These are phyloP conservation scores for Solanum hybrid DNA, from an alignment of 305 asterid genomes.

Conservation along the genomic window DNA sequence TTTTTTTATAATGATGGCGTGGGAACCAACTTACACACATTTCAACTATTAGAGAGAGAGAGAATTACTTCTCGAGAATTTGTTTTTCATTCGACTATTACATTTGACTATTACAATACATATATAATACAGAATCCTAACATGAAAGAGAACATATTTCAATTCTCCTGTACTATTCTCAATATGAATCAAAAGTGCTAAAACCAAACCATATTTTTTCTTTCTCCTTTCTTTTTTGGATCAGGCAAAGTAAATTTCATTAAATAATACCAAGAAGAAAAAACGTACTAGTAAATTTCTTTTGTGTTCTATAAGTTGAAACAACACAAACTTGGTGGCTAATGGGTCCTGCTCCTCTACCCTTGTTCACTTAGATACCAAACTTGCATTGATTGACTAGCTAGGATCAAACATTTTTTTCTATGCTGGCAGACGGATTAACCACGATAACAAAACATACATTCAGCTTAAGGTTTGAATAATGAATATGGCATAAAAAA, in stretches of 20 bases:
- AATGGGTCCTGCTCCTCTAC: not conserved
- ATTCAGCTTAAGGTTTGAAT: not conserved
- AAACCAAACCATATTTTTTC: not conserved
- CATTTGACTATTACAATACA: not conserved
- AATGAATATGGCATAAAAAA: too few relatives aligned
- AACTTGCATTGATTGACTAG: not conserved
- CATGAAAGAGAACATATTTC: not conserved
- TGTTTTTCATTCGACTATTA: not conserved
- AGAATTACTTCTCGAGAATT: not conserved
- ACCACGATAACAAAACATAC: not conserved
- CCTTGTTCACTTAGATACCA: not conserved
- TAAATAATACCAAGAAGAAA: not conserved
- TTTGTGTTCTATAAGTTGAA: not conserved
- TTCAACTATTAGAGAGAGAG: not conserved
- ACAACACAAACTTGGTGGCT: not conserved
- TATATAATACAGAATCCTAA: not conserved
- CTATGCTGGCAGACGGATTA: not conserved
- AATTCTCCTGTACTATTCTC: not conserved
- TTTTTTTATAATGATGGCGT: not conserved
- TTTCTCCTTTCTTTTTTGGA: not conserved
- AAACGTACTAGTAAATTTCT: not conserved
- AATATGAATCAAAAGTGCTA: not conserved
- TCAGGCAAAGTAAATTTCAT: not conserved
- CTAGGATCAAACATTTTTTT: not conserved
- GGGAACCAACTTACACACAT: fast-evolving